Base-by-base conservation (phyloP, 352 stramenopile species). In the Globisporangium lucens region DNA sequence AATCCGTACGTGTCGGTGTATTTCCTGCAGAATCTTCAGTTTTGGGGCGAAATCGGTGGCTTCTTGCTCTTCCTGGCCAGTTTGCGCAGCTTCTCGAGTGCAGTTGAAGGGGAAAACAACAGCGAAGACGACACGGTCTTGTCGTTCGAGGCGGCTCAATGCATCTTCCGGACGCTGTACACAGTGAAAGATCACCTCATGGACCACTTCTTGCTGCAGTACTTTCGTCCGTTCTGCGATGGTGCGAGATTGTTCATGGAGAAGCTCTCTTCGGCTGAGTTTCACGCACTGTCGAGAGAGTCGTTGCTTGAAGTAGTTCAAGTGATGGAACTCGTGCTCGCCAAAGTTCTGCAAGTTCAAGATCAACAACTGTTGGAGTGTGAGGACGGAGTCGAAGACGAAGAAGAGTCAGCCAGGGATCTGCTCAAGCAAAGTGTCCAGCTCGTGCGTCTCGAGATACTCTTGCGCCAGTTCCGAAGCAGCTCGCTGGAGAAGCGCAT, bases 401-500 rank as follows among this genome's bases (percentile, higher is more conserved):
- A 65, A 38, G 56, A 62, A 9, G 36, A 58, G 2, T 27, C 12
- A 0, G n/a, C 10, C 30, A 58, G 20, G 5, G 15, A 41, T 20
- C 33, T 24, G 24, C 56, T 22, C 30, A 66, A 80, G 5, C 64
- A 77, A 8, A 69, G 65, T 22, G 73, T 91, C 6, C 73, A 83
- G 35, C 59, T 86, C 17, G 63, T 91, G 22, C 74, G 72, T 29
- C 62, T 90, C n/a, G 78, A 91, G 56, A 73, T 90, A 15, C 78
- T 80, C 15, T 55, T 78, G 20, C 74, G 78, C 3, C 87, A 83
- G 30, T 85, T 94, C 61, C 73, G 61, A 15, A 77, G 75, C 29
- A 71, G n/a, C 29, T 87, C 82, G 5, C 63, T 94, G 24, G 86
- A 93, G 59, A 91, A 90, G 49, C 78, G 84, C 1, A 89, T 94